A percentile compares a stretch with the other conserved stretches of the same genome.
These are phyloP conservation scores for Trypanosoma boissoni DNA, from an alignment of 208 protist genomes.

Conservation along the genomic window DNA sequence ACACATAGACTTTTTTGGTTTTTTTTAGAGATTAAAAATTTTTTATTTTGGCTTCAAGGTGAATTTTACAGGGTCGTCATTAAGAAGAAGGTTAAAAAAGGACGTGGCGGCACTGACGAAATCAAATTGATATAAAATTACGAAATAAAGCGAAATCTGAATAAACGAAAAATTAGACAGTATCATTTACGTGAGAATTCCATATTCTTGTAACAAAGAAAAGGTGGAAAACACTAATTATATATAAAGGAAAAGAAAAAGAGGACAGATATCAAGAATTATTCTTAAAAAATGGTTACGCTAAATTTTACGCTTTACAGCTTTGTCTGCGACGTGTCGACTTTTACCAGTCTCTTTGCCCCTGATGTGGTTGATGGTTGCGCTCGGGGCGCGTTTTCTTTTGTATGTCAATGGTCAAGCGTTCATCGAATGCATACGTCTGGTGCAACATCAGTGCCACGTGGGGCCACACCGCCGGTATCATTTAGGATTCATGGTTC, in stretches of 20 bases:
- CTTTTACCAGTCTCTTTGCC: constrained; percentile 63
- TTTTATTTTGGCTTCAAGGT: no score
- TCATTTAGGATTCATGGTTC: constrained; percentile 52
- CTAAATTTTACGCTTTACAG: constrained; percentile 73
- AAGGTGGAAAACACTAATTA: neutral
- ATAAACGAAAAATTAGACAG: no score
- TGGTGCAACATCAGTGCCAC: constrained; percentile 3
- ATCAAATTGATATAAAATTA: no score
- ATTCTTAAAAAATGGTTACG: constrained; percentile 39
- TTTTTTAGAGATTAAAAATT: no score
- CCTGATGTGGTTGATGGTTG: constrained; percentile 41
- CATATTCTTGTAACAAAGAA: no score
- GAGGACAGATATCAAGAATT: neutral
- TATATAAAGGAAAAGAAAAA: neutral
- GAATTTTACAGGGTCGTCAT: no score
- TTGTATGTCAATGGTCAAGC: constrained; percentile 55
- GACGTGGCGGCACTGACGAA: no score
- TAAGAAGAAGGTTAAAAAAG: no score
- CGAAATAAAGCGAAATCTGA: no score
- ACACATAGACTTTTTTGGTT: no score
- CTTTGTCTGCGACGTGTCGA: constrained; percentile 68
- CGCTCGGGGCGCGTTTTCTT: constrained; percentile 63
- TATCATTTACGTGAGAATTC: no score
- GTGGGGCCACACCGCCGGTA: constrained; percentile 31
- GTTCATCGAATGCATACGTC: constrained; percentile 36